Conservation (phyloP, 768 basidiomycete genomes). For the Phaffia tasmanica region DNA sequence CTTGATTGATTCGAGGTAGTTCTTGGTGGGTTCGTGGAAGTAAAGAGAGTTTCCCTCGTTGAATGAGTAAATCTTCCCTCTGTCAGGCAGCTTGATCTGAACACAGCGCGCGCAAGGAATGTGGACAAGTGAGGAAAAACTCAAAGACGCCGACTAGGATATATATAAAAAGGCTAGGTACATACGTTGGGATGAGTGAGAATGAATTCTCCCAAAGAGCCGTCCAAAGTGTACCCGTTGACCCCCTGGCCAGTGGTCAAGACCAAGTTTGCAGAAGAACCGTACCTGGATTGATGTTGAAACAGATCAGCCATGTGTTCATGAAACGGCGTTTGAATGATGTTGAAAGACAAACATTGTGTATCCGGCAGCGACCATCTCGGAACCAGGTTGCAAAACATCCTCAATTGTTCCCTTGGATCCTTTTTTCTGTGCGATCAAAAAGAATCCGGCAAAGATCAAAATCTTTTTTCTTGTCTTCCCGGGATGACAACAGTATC, state of each 20-base stretch:
- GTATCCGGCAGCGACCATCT: conserved; percentile 97
- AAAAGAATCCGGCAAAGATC: not conserved
- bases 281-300: conserved; percentile 48
- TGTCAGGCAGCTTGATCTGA: conserved; percentile 79
- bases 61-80: conserved; percentile 99
- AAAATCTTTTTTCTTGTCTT: not conserved
- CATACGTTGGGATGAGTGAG: conserved; percentile 88
- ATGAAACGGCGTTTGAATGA: not conserved
- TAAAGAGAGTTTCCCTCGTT: conserved; percentile 97
- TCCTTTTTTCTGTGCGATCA: conserved; percentile 49
- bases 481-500: not conserved
- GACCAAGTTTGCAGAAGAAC: conserved; percentile 92
- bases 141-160: not conserved
- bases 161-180: conserved; percentile 16
- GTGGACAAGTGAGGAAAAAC: not conserved
- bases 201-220: conserved; percentile 92
- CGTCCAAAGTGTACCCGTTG: conserved; percentile 95
- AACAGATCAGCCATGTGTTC: not conserved
- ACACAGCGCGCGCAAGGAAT: not conserved
- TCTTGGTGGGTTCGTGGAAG: conserved; percentile 64
- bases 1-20: conserved; percentile 63
- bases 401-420: conserved; percentile 72
- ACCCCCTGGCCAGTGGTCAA: conserved; percentile 90
- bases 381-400: conserved; percentile 81
- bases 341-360: conserved; percentile 59